Evolutionary conservation across 1,284 basidiomycete species (phyloP).

Genomic region (Leccinum huronense): DNA sequence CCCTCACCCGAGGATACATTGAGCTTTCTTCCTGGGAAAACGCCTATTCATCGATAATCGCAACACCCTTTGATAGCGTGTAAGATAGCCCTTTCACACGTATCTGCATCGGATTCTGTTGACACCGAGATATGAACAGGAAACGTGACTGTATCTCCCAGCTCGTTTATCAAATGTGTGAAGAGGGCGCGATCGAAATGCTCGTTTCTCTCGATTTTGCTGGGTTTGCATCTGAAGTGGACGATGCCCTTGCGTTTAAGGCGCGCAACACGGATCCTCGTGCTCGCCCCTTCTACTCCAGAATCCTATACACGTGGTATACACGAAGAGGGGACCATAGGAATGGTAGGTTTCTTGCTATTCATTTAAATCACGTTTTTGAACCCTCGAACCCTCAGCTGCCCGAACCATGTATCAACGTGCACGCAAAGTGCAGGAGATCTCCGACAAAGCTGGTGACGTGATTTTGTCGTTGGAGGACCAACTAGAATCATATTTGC

Average conservation of each 20-base stretch:
- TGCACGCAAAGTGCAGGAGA: slow-evolving; percentile 73
- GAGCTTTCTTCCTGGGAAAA: slow-evolving; percentile 78
- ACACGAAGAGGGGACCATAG: slow-evolving; percentile 83
- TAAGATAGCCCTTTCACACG: slow-evolving; percentile 43
- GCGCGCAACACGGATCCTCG: slow-evolving; percentile 92
- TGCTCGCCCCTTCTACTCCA: slow-evolving; percentile 83
- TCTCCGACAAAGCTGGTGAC: slow-evolving; percentile 48
- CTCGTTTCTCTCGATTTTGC: slow-evolving; percentile 86
- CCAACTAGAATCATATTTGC: slow-evolving; percentile 80
- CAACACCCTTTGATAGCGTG: slow-evolving; percentile 73
- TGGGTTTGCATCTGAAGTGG: slow-evolving; percentile 84
- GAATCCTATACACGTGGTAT: slow-evolving; percentile 95
- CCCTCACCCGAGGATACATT: slow-evolving; percentile 73
- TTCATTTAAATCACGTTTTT: slow-evolving; percentile 16
- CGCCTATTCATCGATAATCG: slow-evolving; percentile 77
- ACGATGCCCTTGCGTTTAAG: slow-evolving; percentile 89
- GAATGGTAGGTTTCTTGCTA: slow-evolving; percentile 58
- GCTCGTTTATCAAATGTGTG: slow-evolving; percentile 91
- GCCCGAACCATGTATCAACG: slow-evolving; percentile 94
- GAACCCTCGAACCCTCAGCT: slow-evolving; percentile 49
- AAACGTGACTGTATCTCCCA: slow-evolving; percentile 78
- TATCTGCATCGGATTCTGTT: slow-evolving; percentile 11
- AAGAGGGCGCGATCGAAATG: slow-evolving; percentile 76
- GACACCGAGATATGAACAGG: slow-evolving; percentile 42
- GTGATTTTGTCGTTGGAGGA: slow-evolving; percentile 66